Base-by-base conservation (phyloP, 768 basidiomycete genomes). In the Fibroporia radiculosa region DNA sequence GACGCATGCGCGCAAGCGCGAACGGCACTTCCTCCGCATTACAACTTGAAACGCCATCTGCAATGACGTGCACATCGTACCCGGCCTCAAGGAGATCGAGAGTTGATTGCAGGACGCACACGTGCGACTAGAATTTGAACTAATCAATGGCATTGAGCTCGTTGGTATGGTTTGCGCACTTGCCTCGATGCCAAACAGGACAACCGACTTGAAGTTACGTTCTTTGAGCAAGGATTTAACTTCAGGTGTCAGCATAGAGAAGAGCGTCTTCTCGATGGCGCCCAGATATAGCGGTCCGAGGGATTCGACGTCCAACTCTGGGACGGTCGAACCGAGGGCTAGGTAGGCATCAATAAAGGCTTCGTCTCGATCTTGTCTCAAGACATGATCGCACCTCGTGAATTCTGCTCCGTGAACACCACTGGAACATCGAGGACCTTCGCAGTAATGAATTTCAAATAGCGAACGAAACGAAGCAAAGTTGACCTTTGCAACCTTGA, bases 171-270 rank as follows among this genome's bases (percentile, higher is more conserved):
- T 14, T 24, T 4, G 25, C 18, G 11, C 13, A 61, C 75, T 28
- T 51, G 87, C 91, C 74, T 95, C 93, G 40, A 95, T 92, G 13
- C 93, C 93, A 49, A 91, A 80, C 4, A 97, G 59, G 6, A 95
- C 76, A 36, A 92, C 67, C 6, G 76, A 78, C 31, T 71, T 70
- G 46, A 84, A 58, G 12, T 65, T 54, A 3, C 73, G 71, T 20
- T 69, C 53, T 18, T 60, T 57, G 42, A 95, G 66, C 6, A 80
- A 49, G 2, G 63, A 48, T 42, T 69, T 62, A 5, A 93, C 74
- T 26, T 87, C 77, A 5, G 82, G 74, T 0, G 79, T 82, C 44
- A 82, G 55, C 93, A 96, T 95, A 1, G 85, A 87, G 68, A 97
- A 96, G 42, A 77, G 73, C 0, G 80, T 78, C 62, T 96, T 96